Evolutionary conservation across 768 basidiomycete species (phyloP).

Genomic region (Auriscalpium vulgare): DNA sequence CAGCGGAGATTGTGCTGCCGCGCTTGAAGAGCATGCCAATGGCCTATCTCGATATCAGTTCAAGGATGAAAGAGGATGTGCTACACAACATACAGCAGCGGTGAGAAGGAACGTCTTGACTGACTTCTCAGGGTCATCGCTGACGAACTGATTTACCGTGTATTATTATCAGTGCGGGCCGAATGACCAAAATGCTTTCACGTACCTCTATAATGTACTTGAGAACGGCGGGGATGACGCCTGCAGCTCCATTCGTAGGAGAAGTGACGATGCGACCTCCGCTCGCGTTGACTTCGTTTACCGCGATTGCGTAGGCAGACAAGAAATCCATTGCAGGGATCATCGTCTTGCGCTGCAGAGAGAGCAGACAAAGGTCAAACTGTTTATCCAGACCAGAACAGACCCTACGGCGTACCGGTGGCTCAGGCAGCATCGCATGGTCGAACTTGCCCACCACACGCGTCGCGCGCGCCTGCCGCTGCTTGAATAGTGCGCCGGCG

Average conservation of each 20-base stretch:
- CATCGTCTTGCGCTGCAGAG: constrained; percentile 62
- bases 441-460: constrained; percentile 70
- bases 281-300: constrained; percentile 90
- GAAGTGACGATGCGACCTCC: constrained; percentile 94
- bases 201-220: constrained; percentile 81
- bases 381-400: neutral
- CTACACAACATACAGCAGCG: constrained; percentile 55
- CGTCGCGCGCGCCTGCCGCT: constrained; percentile 21
- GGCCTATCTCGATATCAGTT: constrained; percentile 38
- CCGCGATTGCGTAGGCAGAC: constrained; percentile 89
- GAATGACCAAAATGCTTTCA: neutral
- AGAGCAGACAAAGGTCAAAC: neutral
- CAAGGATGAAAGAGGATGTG: neutral
- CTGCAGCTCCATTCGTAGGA: constrained; percentile 89
- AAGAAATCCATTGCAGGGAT: constrained; percentile 93
- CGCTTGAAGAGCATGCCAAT: constrained; percentile 95
- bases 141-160: constrained; percentile 57
- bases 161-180: neutral
- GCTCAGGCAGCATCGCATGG: constrained; percentile 74
- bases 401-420: constrained; percentile 48
- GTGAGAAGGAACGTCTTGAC: constrained; percentile 87
- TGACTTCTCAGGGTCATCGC: constrained; percentile 84
- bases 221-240: constrained; percentile 86
- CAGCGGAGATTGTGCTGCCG: constrained; percentile 93
- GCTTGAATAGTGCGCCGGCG: neutral